Conservation (phyloP, 2,329 filamentous ascomycete genomes). For the Aspergillus flavus region DNA sequence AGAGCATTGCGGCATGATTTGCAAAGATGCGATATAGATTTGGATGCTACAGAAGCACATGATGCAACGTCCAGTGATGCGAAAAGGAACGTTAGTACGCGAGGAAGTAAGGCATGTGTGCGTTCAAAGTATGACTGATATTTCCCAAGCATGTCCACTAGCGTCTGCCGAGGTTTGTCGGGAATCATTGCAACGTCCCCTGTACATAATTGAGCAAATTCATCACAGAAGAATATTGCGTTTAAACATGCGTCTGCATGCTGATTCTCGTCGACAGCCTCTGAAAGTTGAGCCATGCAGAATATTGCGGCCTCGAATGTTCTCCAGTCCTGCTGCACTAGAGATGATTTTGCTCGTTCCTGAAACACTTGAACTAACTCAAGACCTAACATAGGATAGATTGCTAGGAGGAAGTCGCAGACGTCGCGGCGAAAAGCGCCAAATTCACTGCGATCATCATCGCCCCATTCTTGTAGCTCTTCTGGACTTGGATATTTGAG, state of each 20-base stretch:
- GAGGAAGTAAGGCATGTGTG: conserved; percentile 42
- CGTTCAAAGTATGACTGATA: conserved; percentile 49
- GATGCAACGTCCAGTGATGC: conserved; percentile 45
- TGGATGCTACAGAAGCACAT: conserved; percentile 46
- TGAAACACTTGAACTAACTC: conserved; percentile 46
- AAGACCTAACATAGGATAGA: conserved; percentile 47
- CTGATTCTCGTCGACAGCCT: conserved; percentile 48
- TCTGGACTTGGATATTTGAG: conserved; percentile 41
- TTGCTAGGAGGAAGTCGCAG: conserved; percentile 48
- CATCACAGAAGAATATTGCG: conserved; percentile 42
- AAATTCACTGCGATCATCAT: conserved; percentile 48
- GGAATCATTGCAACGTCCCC: conserved; percentile 35
- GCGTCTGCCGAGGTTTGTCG: conserved; percentile 42
- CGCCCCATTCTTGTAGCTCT: conserved; percentile 42
- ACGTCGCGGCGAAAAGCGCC: conserved; percentile 47
- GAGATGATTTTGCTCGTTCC: conserved; percentile 36
- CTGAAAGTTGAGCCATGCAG: conserved; percentile 47
- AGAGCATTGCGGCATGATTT: conserved; percentile 47
- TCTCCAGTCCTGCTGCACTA: conserved; percentile 42
- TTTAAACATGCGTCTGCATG: conserved; percentile 46
- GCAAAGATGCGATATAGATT: conserved; percentile 47
- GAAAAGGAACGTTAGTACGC: conserved; percentile 48
- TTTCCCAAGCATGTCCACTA: conserved; percentile 47
- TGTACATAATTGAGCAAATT: conserved; percentile 38
- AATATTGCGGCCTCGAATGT: conserved; percentile 49